Percentiles rank a stretch among this genome's conserved stretches.
Evolutionary conservation across 352 stramenopile genomes (phyloP).

Genomic region (Globisporangium spiculum): DNA sequence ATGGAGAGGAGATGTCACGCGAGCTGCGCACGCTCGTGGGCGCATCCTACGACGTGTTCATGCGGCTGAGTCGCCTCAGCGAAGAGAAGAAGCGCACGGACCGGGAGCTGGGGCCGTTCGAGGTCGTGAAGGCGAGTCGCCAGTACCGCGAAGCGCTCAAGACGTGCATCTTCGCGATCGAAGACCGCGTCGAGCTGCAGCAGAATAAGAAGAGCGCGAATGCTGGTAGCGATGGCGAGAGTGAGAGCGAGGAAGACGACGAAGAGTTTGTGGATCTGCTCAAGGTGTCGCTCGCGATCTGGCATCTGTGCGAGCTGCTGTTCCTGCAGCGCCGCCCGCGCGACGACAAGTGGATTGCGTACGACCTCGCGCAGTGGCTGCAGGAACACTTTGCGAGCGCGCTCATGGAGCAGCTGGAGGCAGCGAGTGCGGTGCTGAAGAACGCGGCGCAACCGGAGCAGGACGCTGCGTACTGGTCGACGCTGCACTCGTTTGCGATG

Average conservation of each 20-base stretch:
- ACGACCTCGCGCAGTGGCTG: slow-evolving; percentile 71
- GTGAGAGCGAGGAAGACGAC: slow-evolving; percentile 26
- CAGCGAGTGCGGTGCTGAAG: slow-evolving; percentile 42
- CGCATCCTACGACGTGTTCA: slow-evolving; percentile 61
- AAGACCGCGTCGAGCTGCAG: slow-evolving; percentile 43
- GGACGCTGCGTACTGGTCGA: slow-evolving; percentile 62
- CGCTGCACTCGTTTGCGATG: slow-evolving; percentile 55
- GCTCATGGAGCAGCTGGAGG: slow-evolving; percentile 52
- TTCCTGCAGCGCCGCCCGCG: slow-evolving; percentile 55
- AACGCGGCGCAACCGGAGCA: slow-evolving; percentile 31
- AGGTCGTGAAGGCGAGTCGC: slow-evolving; percentile 51
- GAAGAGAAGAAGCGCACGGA: slow-evolving; percentile 14
- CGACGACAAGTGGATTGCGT: slow-evolving; percentile 57
- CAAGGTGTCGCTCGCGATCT: slow-evolving; percentile 77
- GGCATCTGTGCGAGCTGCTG: slow-evolving; percentile 77
- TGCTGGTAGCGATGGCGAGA: not conserved
- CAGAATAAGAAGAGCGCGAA: not conserved
- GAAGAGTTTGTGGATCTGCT: slow-evolving; percentile 59
- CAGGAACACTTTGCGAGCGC: slow-evolving; percentile 70
- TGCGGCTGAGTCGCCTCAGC: slow-evolving; percentile 21
- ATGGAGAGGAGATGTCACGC: slow-evolving; percentile 38
- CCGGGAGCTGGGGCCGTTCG: slow-evolving; percentile 24
- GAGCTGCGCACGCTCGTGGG: slow-evolving; percentile 59
- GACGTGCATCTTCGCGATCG: slow-evolving; percentile 61
- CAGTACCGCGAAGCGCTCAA: slow-evolving; percentile 72